Percentiles rank a stretch among this genome's conserved stretches.
Evolutionary conservation across 176 grass and related monocot genomes (phyloP).

Genomic region (Oryza brachyantha): DNA sequence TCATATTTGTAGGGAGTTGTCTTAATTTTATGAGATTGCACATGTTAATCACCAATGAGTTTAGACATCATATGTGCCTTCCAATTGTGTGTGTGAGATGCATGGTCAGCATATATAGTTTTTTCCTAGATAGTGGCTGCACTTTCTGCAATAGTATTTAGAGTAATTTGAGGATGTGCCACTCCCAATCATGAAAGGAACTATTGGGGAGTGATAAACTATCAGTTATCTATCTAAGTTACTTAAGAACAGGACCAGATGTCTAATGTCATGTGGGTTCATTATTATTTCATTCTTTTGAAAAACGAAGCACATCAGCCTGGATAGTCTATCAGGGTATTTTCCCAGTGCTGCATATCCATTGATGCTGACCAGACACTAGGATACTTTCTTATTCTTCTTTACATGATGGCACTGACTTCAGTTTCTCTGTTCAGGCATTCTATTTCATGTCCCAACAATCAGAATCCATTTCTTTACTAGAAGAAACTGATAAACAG

Average conservation of each 20-base stretch:
- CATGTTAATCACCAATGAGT: background rate
- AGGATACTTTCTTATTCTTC: conserved; percentile 3
- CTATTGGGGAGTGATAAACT: too few relatives aligned
- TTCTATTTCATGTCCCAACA: conserved; percentile 88
- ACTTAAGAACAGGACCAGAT: background rate
- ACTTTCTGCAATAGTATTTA: background rate
- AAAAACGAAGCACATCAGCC: background rate
- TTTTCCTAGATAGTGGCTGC: background rate
- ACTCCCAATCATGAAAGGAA: too few relatives aligned
- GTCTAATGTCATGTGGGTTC: background rate
- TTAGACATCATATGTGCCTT: background rate
- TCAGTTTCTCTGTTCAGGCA: conserved; percentile 49
- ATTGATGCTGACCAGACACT: conserved; percentile 1
- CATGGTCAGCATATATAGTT: background rate
- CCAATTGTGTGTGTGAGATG: background rate
- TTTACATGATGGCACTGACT: conserved; percentile 18
- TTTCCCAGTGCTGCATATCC: background rate
- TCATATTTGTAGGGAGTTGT: background rate
- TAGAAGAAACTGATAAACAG: conserved; percentile 85
- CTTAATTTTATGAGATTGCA: conserved; percentile 2
- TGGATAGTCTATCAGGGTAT: background rate
- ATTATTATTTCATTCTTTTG: conserved; percentile 11
- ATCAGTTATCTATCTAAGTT: too few relatives aligned
- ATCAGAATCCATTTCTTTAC: conserved; percentile 65
- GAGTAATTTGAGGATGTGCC: background rate